Base-by-base conservation (phyloP, 2,329 filamentous ascomycete genomes). In the Furcasterigmium sp. region DNA sequence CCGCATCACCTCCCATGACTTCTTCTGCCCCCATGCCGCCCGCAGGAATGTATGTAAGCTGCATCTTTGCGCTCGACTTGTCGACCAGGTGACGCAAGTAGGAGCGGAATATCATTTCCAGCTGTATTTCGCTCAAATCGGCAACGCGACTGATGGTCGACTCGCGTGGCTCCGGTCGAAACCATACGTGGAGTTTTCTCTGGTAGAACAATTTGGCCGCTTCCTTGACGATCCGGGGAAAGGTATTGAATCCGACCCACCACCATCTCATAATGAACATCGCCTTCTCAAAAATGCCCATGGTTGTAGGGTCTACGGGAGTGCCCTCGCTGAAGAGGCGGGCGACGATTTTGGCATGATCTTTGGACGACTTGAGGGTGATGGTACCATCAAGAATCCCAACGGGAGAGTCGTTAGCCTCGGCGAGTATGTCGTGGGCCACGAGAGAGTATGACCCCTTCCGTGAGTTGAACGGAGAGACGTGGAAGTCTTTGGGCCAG, bases 401-500 rank as follows among this genome's bases (percentile, higher is more conserved):
- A 65, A 53, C 18, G 17, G 17, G 32, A 17, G n/a, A 7, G n/a
- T 18, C 8, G 14, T 69, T 62, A 6, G 49, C 48, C 3, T 62
- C 59, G 4, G 52, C 58, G 10, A 80, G 60, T 3, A 73, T 69
- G 50, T 83, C 75, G 45, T 58, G 60, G 2, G 73, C 68, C 10
- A 63, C 52, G 13, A 82, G 53, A 2, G 70, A 75, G 53, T 80
- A 83, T 0, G 62, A 63, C 3, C 77, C 77, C 41, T 75, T 73
- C 23, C 74, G 69, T 6, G 75, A 78, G 56, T 85, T 90, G 69
- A 90, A 90, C 0, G 83, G 82, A 2, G 84, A 89, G 15, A 88
- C 82, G 55, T 88, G 85, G 50, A 90, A 87, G 50, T 87, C 84
- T 52, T 91, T 90, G 6, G 65, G 60, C 78, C 80, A 86, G 0